Base-by-base conservation (phyloP, 441 rosid species). In the Jatropha multifida region DNA sequence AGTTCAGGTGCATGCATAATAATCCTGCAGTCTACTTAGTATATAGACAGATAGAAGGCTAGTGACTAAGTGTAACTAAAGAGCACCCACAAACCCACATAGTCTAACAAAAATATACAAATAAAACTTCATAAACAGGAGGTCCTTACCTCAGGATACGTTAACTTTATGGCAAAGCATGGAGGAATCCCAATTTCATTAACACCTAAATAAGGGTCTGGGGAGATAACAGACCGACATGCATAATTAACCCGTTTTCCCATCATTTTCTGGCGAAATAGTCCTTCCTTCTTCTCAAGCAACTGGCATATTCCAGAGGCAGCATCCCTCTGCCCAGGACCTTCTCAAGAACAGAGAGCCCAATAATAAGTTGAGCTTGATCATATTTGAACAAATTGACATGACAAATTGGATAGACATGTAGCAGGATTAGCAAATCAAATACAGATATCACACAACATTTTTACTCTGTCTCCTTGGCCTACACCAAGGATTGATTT, bases 101-200 rank as follows among this genome's bases (percentile, higher is more conserved):
- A 68, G 37, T 60, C 20, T 38, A 69, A 79, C 0, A 42, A 58
- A 37, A 20, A 10, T 8, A 26, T 32, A 13, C 67, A 59, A 6
- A 44, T 8, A n/a, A 66, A 68, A 61, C 40, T 6, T 10, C 49
- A 73, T 51, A 18, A 38, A 74, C 11, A 42, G 46, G 3, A 48
- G 77, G 77, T 20, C 54, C 74, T 62, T 83, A 94, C 99, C 97
- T 96, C 98, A n/a, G 99, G 98, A 90, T 91, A 96, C 17, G 97
- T 91, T 86, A 96, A 87, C 81, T 88, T 91, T 71, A 87, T 64
- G 0, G 98, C 98, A 86, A 96, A 96, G 86, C 85, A 88, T 26
- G 97, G 99, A 79, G 98, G 99, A 85, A 96, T 89, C 61, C 99
- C 99, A 74, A 96, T 96, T 85, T 96, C 99, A 74, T 94, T 94